phyloP scores from a whole-genome alignment of 2,329 filamentous ascomycete species.

The Aspergillus awamori region DNA sequence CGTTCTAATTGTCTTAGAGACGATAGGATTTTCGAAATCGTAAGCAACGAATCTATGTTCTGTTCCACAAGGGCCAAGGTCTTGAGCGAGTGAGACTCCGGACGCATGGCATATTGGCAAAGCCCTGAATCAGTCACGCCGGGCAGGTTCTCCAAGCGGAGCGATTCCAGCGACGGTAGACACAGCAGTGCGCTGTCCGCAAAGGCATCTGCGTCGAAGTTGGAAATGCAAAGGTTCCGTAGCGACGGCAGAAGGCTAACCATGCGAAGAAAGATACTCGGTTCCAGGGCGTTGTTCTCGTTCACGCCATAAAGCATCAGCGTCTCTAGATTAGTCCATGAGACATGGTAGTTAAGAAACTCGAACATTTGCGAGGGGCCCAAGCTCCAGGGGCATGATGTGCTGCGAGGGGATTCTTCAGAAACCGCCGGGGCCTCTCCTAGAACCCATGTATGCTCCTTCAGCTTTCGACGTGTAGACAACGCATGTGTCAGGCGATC shows the following conservation, averaged over 20 bases:
- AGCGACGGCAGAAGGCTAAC: slow-evolving; percentile 57
- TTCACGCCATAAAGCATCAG: slow-evolving; percentile 55
- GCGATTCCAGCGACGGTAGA: slow-evolving; percentile 54
- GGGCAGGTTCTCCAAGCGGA: slow-evolving; percentile 58
- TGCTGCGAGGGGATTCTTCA: slow-evolving; percentile 41
- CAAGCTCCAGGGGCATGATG: slow-evolving; percentile 46
- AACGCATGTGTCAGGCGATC: slow-evolving; percentile 59
- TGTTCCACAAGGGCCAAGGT: slow-evolving; percentile 57
- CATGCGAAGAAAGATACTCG: slow-evolving; percentile 58
- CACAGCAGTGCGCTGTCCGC: slow-evolving; percentile 58
- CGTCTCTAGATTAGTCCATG: slow-evolving; percentile 56
- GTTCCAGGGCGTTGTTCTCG: slow-evolving; percentile 51
- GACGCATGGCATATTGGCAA: slow-evolving; percentile 53
- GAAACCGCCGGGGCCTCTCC: slow-evolving; percentile 47
- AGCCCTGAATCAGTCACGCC: slow-evolving; percentile 61
- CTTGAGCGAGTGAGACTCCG: slow-evolving; percentile 49
- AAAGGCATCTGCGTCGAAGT: slow-evolving; percentile 57
- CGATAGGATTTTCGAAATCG: slow-evolving; percentile 56
- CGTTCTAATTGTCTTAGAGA: slow-evolving; percentile 49
- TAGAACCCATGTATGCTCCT: slow-evolving; percentile 61
- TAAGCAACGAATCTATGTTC: slow-evolving; percentile 54
- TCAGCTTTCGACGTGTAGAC: slow-evolving; percentile 57
- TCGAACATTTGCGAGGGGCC: slow-evolving; percentile 54
- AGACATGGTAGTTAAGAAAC: slow-evolving; percentile 58
- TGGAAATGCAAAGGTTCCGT: slow-evolving; percentile 58